Percentiles rank a stretch among this genome's conserved stretches.
These are phyloP conservation scores for Irpex sp. DNA, from an alignment of 1,284 basidiomycete genomes.

Conservation along the genomic window DNA sequence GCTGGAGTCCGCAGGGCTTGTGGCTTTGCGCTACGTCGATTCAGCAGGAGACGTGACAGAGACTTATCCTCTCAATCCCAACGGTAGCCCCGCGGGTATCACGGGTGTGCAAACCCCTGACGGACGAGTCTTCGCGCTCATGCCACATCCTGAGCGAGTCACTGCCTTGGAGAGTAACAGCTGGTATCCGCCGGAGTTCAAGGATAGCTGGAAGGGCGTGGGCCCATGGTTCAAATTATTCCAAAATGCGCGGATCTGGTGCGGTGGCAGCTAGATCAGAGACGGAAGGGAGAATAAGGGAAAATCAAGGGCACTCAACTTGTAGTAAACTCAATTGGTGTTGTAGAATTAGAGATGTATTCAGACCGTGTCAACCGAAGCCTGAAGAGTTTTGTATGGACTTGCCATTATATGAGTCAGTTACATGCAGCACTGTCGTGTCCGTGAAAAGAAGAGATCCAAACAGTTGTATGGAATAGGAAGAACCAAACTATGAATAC, in stretches of 20 bases:
- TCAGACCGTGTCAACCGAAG: not conserved
- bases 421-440: constrained; percentile 6
- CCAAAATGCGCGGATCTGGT: constrained; percentile 82
- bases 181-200: constrained; percentile 69
- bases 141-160: constrained; percentile 94
- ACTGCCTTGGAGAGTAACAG: constrained; percentile 78
- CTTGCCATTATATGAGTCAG: constrained; percentile 5
- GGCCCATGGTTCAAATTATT: constrained; percentile 97
- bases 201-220: constrained; percentile 58
- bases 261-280: constrained; percentile 18
- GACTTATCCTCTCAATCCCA: constrained; percentile 91
- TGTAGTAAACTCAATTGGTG: not conserved
- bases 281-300: not conserved
- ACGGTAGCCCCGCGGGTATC: constrained; percentile 85
- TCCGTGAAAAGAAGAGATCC: constrained; percentile 4
- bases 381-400: constrained; percentile 1
- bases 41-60: constrained; percentile 62
- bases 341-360: not conserved
- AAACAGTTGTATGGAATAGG: not conserved
- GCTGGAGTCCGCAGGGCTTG: constrained; percentile 49
- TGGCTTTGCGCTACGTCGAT: constrained; percentile 80
- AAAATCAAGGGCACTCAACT: not conserved
- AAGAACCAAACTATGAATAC: constrained; percentile 7
- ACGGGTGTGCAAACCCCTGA: constrained; percentile 85
- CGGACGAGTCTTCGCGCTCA: constrained; percentile 89